These are phyloP conservation scores for Claviceps capensis DNA, from an alignment of 2,329 filamentous ascomycete species.

Conservation along the genomic window DNA sequence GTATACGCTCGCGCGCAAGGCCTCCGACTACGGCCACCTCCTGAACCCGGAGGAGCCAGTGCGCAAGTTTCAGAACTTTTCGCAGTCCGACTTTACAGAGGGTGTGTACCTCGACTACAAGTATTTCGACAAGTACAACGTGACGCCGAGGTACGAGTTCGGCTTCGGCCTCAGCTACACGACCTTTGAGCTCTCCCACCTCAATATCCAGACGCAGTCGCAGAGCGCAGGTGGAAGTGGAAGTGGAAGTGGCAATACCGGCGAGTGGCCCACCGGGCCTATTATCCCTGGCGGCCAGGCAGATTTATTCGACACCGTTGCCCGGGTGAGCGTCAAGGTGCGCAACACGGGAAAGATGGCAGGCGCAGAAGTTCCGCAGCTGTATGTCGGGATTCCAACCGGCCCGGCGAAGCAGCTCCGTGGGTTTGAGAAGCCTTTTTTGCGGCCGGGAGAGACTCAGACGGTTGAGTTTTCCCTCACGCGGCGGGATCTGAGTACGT, in stretches of 20 bases:
- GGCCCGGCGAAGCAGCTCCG: conserved; percentile 45
- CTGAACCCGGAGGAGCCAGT: conserved; percentile 26
- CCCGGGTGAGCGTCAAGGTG: conserved; percentile 24
- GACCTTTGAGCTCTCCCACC: conserved; percentile 32
- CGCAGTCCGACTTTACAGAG: conserved; percentile 38
- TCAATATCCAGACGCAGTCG: conserved; percentile 20
- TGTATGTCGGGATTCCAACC: conserved; percentile 33
- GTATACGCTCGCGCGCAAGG: conserved; percentile 45
- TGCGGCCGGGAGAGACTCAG: conserved; percentile 30
- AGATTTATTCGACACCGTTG: conserved; percentile 34
- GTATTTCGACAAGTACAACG: conserved; percentile 34
- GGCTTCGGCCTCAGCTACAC: conserved; percentile 45
- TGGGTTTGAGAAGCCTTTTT: conserved; percentile 47
- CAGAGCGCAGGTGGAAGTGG: not conserved
- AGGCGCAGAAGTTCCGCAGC: conserved; percentile 34
- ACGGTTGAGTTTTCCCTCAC: conserved; percentile 39
- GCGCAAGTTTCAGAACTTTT: conserved; percentile 37
- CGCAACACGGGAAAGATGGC: conserved; percentile 27
- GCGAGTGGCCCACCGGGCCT: conserved; percentile 24
- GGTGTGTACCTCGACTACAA: conserved; percentile 41
- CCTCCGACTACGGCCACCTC: conserved; percentile 39
- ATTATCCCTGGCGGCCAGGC: conserved; percentile 29
- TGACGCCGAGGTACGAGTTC: conserved; percentile 39
- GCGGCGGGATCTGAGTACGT: conserved; percentile 51
- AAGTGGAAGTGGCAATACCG: conserved; percentile 9